Evolutionary conservation across 225 moss, liverwort and hornwort species (phyloP), one percentile per base, ranked within the genome.

Genomic region (Pseudoscleropodium purum): DNA sequence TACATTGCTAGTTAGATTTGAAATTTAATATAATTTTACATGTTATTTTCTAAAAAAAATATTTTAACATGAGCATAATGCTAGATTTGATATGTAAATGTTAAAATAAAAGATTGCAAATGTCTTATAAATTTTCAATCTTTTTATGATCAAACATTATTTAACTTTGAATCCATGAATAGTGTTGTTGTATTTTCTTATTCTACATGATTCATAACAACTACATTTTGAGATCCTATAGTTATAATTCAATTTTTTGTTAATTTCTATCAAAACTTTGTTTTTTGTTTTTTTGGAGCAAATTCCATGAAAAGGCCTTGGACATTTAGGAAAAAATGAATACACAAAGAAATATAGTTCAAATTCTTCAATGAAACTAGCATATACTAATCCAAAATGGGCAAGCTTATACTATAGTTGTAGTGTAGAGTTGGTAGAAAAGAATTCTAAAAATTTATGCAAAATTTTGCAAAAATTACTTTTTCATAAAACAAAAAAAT

Each of bases 311-410:
- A 24, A 36, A 25, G 0, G 4, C 15, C 15, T 36, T 9, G 0
- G 6, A 2, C 37, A 37, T 78, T 13, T 24, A 15, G 6, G 1
- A 2, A 9, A 56, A 3, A 16, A 37, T 78, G 37, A 37, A 78
- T 78, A 37, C 4, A 24, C 0, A 54, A 0, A 54, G 5, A 54
- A 5, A 78, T 51, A 15, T 9, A 54, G 0, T 2, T 78, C 0
- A 15, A 36, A 0, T 10, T 37, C 16, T 56, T 37, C 10, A 56
- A 79, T 15, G 16, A 56, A 37, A 56, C 1, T 37, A 15, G 4
- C 25, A 56, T 10, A 56, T 4, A 54, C 24, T 15, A 9, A 36
- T 37, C 5, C 4, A 15, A 5, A 78, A 78, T 54, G 16, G 10
- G 4, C 1, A 8, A 0, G 5, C 5, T 20, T 51, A 11, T 31